Evolutionary conservation across 2,329 filamentous ascomycete genomes (phyloP), one percentile per base, ranked within the genome.

Genomic region (Botrytis elliptica): DNA sequence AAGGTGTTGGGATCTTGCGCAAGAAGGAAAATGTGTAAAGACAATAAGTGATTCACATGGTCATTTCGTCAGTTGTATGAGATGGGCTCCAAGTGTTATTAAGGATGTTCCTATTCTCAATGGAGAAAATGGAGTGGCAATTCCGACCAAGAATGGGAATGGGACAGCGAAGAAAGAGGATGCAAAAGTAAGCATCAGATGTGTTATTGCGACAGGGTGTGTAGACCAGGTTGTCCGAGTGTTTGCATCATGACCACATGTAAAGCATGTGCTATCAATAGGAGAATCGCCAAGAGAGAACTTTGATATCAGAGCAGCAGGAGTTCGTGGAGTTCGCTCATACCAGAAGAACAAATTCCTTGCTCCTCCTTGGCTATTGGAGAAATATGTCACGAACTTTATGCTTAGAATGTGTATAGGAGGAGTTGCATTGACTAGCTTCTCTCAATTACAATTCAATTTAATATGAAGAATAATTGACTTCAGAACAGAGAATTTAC

Each of bases 11-110:
- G 95, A 98, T 84, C 85, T 98, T 40, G 88, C 88, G 40, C 95
- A 98, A 81, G 94, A 97, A 81, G 93, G 93, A 60, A 95, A 94
- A 80, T 95, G 94, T 79, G 94, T 97, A 77, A 95, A 95, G 83
- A 91, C 90, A 0, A 84, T 98, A 25, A 86, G 87, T 55, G 93
- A 94, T 76, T 90, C 90, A 0, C 94, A 97, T 81, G 90, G 88
- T 7, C 94, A 94, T 80, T 98, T 98, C 79, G 89, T 98, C 68
- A 94, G 89, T 75, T 95, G 93, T 80, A 86, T 98, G 79, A 85
- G 94, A 75, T 98, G 95, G 95, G 95, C 94, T 2, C 95, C 95
- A 0, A 89, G 89, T 57, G 85, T 93, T 38, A 85, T 89, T 75
- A 93, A 92, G 79, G 89, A 92, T 74, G 84, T 82, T 1, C 82